Evolutionary conservation across 805 yeast species (phyloP), one percentile per base, ranked within the genome.

Genomic region (Yarrowia osloensis): DNA sequence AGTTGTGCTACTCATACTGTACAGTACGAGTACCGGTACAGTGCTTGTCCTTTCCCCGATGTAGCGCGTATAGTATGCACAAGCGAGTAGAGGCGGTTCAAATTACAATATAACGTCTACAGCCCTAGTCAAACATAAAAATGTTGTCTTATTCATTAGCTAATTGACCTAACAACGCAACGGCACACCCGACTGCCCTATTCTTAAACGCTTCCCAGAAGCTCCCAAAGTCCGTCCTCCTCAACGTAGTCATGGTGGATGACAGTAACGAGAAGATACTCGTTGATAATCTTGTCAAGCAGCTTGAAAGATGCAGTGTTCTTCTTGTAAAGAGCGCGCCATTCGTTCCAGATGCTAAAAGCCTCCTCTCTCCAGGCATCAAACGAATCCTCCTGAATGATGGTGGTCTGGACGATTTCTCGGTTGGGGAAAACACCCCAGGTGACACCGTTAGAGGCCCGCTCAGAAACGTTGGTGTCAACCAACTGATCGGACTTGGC

Each of bases 361-460:
- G 97, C 96, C 76, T 95, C 99, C 73, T 93, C 98, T 71, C 88
- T 85, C 99, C 99, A 95, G 0, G 97, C 97, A 71, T 85, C 85
- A 80, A 95, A 94, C 1, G 98, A 91, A 72, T 92, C 97, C 71
- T 86, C 89, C 74, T 93, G 97, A 67, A 95, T 87, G 69, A 93
- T 88, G 0, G 99, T 95, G 0, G 98, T 90, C 77, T 93, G 98
- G 40, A 91, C 85, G 40, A 92, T 88, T 74, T 91, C 97, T 70
- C 92, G 85, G 76, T 88, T 88, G 8, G 96, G 96, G 82, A 95
- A 94, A 2, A 90, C 97, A 70, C 98, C 99, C 99, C 99, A 95
- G 0, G 99, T 95, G 9, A 95, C 96, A 29, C 95, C 97, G 70
- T 88, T 88, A 50, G 91, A 87, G 22, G 78, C 78, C 17, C 78